Base-by-base conservation (phyloP, 768 basidiomycete species). In the Holtermannia corniformis region DNA sequence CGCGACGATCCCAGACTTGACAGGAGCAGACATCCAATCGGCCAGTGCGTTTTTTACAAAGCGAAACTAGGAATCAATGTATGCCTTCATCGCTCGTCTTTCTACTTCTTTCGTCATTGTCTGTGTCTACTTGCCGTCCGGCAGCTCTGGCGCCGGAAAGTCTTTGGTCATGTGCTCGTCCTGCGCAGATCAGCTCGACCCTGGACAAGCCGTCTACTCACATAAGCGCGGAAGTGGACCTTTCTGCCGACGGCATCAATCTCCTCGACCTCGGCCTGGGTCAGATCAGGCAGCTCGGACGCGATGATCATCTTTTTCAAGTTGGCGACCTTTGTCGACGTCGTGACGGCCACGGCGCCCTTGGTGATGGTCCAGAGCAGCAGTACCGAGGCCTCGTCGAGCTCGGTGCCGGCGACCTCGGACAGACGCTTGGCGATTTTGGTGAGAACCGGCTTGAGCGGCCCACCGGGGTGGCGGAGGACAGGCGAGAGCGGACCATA, bases 251-350 rank as follows among this genome's bases (percentile, higher is more conserved):
- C 56, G 26, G 52, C 49, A 45, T 71, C 67, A 40, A 74, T 71
- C 63, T 74, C 68, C 14, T 63, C 46, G 21, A 73, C 61, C 63
- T 74, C 73, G 26, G 66, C 68, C 24, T 41, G n/a, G 2, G 50
- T 62, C 32, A 73, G 51, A 26, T 63, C 60, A 5, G 60, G 58
- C 42, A 65, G 43, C 4, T 44, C 20, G 19, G 60, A 59, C 4
- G 61, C 56, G n/a, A 37, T 47, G 10, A 59, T 60, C 16, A 70
- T 47, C 61, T 64, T 65, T 32, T 59, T 27, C 44, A 73, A 60
- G 23, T 54, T 57, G 1, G 53, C 65, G 7, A 52, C 44, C 16
- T 68, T 67, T 0, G 47, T 49, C 1, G 55, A 50, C 3, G 63
- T 59, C 1, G 69, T 70, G 26, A 72, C 63, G n/a, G 60, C 62